Conservation (phyloP, 225 moss, liverwort and hornwort genomes). For the Pseudisothecium myosuroides region DNA sequence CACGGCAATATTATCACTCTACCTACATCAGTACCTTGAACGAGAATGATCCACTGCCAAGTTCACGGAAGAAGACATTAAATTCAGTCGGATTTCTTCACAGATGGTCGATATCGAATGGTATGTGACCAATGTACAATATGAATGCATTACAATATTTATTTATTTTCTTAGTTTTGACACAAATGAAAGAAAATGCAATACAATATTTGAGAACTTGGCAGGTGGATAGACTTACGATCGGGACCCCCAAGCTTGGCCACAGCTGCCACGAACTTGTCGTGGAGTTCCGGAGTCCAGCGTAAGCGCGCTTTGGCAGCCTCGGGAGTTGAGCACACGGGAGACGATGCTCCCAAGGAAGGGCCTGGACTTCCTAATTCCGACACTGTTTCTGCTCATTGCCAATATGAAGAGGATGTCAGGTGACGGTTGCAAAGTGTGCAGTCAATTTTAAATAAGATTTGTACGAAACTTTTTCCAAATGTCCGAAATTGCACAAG, state of each 20-base stretch:
- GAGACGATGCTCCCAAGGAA: neutral
- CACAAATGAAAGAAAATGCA: neutral
- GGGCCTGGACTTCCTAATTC: neutral
- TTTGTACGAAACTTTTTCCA: neutral
- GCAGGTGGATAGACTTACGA: slow-evolving; percentile 33
- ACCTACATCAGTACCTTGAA: neutral
- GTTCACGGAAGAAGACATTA: neutral
- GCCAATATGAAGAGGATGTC: neutral
- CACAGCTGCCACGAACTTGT: slow-evolving; percentile 65
- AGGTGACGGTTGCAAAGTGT: neutral
- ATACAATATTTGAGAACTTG: neutral
- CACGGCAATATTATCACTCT: neutral
- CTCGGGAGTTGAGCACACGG: neutral
- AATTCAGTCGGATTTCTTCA: neutral
- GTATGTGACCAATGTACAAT: neutral
- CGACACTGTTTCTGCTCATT: neutral
- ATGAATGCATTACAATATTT: neutral
- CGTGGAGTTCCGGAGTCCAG: slow-evolving; percentile 75
- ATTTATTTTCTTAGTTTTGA: neutral
- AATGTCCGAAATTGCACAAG: neutral
- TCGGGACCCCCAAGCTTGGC: slow-evolving; percentile 67
- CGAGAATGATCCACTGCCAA: neutral
- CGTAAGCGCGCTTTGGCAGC: slow-evolving; percentile 42
- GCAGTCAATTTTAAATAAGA: neutral
- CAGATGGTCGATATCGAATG: neutral